Base-by-base conservation (phyloP, 1,284 basidiomycete species). In the Puccinia polysora region DNA sequence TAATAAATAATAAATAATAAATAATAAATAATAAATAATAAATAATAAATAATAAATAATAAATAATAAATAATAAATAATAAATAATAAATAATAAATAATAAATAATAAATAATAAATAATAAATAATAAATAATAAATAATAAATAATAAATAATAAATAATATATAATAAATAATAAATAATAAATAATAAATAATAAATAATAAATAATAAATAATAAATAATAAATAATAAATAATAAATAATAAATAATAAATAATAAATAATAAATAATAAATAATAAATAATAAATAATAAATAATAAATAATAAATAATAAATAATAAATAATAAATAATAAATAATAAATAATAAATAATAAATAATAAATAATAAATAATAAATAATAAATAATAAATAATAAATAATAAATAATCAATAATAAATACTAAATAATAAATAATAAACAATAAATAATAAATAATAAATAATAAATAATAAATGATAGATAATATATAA, bases 141-240 rank as follows among this genome's bases (percentile, higher is more conserved):
- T n/a, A n/a, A n/a, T n/a, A n/a, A n/a, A n/a, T n/a, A n/a, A n/a
- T n/a, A n/a, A 45, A 45, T 45, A 45, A 45, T n/a, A 45, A 10
- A 45, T 45, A 45, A 10, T 10, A 45, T n/a, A 45, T 45, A 45
- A 45, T 45, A 45, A 45, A 45, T n/a, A 45, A 45, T 45, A 45
- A 45, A 45, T n/a, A 45, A 10, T 45, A 45, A 45, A 45, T 45
- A 45, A 45, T 45, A n/a, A 45, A 45, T 45, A 45, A 45, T 45
- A 45, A 10, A 10, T 45, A 45, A 45, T 45, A 45, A 45, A 45
- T 45, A 45, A 45, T 45, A n/a, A 45, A 45, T 10, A 10, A 45
- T 10, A 10, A 45, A 45, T 45, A 45, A 45, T 45, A n/a, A 45
- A n/a, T 10, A 45, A 45, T 45, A 45, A 45, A 10, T 10, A n/a